Evolutionary conservation across 2,329 filamentous ascomycete species (phyloP), one percentile per base, ranked within the genome.

Genomic region (Mycocentrospora acerina): DNA sequence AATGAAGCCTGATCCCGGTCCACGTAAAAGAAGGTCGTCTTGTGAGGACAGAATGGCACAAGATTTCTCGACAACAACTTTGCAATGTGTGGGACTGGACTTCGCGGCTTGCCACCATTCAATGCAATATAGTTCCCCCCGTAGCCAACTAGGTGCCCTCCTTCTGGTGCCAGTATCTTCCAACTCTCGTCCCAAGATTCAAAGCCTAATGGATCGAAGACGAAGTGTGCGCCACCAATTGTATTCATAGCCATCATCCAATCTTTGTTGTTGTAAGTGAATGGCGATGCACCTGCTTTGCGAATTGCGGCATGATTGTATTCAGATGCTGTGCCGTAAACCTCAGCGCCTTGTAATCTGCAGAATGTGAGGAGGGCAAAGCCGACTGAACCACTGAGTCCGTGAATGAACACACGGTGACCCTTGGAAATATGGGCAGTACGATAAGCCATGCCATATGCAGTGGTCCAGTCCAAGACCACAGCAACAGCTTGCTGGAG

Each of bases 181-280:
- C 67, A 77, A 9, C 70, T 73, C 49, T 78, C 74, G 40, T 77
- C 73, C 49, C 66, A 78, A 42, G 72, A 74, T 44, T 76, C 72
- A 46, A 71, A 76, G 26, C 74, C 74, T 3, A 78, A 68, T 0
- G 75, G 62, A 17, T 78, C 76, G 31, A 73, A 76, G 14, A 75
- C 70, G 14, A 67, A 69, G 36, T 77, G 67, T 0, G 66, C 74
- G 14, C 75, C 74, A 9, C 74, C 75, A 7, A 72, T 48, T 5
- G 50, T 57, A 30, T 70, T 67, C 70, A 78, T 75, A 4, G 59
- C 60, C 15, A 40, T 35, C 25, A 77, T 74, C 75, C 75, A 78
- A 30, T 69, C 50, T 55, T 77, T 77, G 53, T 76, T 62, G 8
- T 60, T 65, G 59, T 78, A 78, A 1, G 67, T 67, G 35, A 76